phyloP scores from a whole-genome alignment of 768 basidiomycete genomes.

The Hemileccinum impolitum region DNA sequence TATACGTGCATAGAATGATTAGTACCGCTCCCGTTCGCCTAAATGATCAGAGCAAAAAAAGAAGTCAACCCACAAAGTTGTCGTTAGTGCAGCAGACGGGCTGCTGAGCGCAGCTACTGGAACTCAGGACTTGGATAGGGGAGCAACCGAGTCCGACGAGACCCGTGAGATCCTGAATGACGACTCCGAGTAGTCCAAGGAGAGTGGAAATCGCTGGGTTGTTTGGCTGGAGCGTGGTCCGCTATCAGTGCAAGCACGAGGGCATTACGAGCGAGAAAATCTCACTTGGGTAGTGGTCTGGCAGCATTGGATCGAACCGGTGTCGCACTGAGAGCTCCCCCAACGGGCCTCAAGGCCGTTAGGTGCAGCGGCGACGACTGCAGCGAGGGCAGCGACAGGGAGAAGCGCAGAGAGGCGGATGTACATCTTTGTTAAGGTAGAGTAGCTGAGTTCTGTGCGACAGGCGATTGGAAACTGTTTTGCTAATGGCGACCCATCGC shows the following conservation, averaged over 20 bases:
- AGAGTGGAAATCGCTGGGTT: not conserved
- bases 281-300: not conserved
- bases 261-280: not conserved
- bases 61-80: no score
- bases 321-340: constrained; percentile 7
- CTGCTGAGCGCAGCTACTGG: no score
- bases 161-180: not conserved
- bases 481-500: no score
- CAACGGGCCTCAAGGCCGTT: not conserved
- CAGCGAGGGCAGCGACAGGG: constrained; percentile 13
- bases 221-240: not conserved
- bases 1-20: no score
- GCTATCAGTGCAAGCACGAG: not conserved
- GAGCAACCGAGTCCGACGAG: constrained; percentile 9
- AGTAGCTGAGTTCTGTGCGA: no score
- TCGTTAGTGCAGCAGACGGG: no score
- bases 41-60: no score
- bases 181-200: constrained; percentile 1
- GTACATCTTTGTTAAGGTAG: not conserved
- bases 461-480: no score
- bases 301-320: constrained; percentile 15
- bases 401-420: not conserved
- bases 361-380: constrained; percentile 3
- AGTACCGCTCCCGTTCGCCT: no score
- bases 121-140: not conserved